Percentiles rank a stretch among this genome's conserved stretches.
phyloP scores from a whole-genome alignment of 1,284 basidiomycete species.

The Phellinidium pouzarii region DNA sequence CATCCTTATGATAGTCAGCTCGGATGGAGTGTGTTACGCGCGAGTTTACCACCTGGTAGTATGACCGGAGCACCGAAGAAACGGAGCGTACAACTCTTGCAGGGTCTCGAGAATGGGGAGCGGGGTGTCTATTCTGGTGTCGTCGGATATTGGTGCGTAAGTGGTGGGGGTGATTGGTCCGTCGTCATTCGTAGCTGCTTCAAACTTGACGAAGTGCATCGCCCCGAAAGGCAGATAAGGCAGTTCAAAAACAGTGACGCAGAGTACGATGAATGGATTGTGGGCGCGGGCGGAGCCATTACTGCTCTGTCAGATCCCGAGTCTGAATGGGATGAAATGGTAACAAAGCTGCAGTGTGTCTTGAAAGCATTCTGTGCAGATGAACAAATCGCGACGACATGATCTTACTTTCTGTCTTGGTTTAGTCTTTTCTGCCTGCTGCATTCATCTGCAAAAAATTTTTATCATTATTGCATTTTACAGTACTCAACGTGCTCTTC shows the following conservation, averaged over 20 bases:
- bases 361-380: constrained; percentile 46
- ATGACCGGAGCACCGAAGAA: constrained; percentile 99
- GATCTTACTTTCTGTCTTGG: background rate
- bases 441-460: constrained; percentile 13
- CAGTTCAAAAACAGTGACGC: constrained; percentile 18
- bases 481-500: constrained; percentile 15
- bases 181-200: constrained; percentile 95
- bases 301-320: constrained; percentile 86
- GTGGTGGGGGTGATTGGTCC: constrained; percentile 87
- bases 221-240: background rate
- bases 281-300: constrained; percentile 95
- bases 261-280: constrained; percentile 52
- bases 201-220: constrained; percentile 46
- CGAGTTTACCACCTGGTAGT: constrained; percentile 90
- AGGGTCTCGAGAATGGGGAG: constrained; percentile 66
- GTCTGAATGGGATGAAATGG: constrained; percentile 93
- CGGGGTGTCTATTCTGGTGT: constrained; percentile 91
- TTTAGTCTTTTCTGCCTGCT: background rate
- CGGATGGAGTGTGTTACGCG: constrained; percentile 73
- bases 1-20: constrained; percentile 38
- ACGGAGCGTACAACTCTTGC: constrained; percentile 86
- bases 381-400: background rate
- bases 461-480: constrained; percentile 11
- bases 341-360: constrained; percentile 74
- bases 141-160: constrained; percentile 88